A percentile compares a stretch with the other conserved stretches of the same genome.
Conservation (phyloP, 163 green algal species). For the Picocystis sp. region DNA sequence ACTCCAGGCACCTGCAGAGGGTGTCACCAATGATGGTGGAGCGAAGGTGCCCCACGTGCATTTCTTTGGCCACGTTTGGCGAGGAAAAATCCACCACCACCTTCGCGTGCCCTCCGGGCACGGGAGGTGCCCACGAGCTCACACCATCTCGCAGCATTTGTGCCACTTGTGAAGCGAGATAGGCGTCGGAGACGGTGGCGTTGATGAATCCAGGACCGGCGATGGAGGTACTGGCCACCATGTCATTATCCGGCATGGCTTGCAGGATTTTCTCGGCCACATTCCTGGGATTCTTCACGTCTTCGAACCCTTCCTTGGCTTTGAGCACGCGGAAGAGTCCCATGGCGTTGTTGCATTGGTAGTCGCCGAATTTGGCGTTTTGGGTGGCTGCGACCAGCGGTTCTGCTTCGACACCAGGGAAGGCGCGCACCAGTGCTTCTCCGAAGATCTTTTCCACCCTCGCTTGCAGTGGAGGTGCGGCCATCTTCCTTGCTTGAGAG, state of each 20-base stretch:
- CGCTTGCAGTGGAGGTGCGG: too few relatives aligned
- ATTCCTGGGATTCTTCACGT: slow-evolving; percentile 44
- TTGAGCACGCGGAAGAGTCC: slow-evolving; percentile 76
- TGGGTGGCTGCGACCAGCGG: slow-evolving; percentile 6
- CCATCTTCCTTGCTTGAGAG: too few relatives aligned
- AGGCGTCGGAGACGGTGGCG: slow-evolving; percentile 33
- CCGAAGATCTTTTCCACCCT: slow-evolving; percentile 1
- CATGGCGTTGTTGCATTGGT: slow-evolving; percentile 98
- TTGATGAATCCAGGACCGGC: slow-evolving; percentile 95
- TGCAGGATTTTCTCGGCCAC: slow-evolving; percentile 59
- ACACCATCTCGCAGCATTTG: neutral
- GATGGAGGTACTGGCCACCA: slow-evolving; percentile 27
- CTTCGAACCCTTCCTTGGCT: slow-evolving; percentile 36
- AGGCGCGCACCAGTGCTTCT: neutral
- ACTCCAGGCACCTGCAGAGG: slow-evolving; percentile 57
- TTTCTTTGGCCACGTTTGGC: slow-evolving; percentile 99
- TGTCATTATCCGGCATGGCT: slow-evolving; percentile 28
- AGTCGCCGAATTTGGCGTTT: slow-evolving; percentile 63
- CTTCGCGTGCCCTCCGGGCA: neutral
- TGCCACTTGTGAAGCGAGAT: slow-evolving; percentile 23
- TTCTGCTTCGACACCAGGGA: neutral
- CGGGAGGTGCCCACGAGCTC: neutral
- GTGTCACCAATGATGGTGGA: slow-evolving; percentile 93
- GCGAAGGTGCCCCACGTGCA: slow-evolving; percentile 97
- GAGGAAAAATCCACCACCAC: slow-evolving; percentile 91